Conservation (phyloP, 108 stramenopile species). For the Cyclotella kingstonii region DNA sequence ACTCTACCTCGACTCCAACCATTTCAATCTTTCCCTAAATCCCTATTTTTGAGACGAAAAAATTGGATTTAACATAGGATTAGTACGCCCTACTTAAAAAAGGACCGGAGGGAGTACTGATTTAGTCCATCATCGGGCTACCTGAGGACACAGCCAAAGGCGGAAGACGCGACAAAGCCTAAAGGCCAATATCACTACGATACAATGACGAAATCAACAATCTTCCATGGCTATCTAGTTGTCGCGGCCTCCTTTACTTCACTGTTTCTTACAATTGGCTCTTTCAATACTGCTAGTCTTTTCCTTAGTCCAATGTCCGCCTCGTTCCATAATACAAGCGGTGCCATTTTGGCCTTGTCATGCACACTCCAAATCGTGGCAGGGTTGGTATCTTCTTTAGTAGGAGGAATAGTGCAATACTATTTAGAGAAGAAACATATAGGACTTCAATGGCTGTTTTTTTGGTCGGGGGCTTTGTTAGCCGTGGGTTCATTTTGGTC, state of each 20-base stretch:
- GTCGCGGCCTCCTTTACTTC: neutral
- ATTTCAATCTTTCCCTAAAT: too few species aligned
- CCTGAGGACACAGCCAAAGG: too few species aligned
- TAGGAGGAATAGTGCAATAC: neutral
- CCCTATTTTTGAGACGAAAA: too few species aligned
- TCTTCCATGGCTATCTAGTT: slow-evolving; percentile 2
- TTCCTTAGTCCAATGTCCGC: neutral
- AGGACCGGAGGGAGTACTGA: too few species aligned
- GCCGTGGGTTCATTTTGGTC: neutral
- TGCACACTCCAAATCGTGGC: slow-evolving; percentile 1
- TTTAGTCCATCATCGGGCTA: too few species aligned
- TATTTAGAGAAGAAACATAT: neutral
- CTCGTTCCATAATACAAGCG: neutral
- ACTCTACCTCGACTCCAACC: too few species aligned
- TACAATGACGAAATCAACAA: too few species aligned
- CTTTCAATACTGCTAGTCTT: neutral
- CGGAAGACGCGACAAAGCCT: too few species aligned
- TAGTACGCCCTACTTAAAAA: too few species aligned
- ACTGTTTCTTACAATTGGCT: neutral
- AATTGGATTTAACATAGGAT: too few species aligned
- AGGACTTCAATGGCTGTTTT: slow-evolving; percentile 7
- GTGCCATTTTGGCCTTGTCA: neutral
- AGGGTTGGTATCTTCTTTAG: slow-evolving; percentile 3
- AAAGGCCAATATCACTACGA: too few species aligned
- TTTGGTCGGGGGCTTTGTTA: slow-evolving; percentile 4